Conservation (phyloP, 2,329 filamentous ascomycete genomes). For the Emericellopsis atlantica region DNA sequence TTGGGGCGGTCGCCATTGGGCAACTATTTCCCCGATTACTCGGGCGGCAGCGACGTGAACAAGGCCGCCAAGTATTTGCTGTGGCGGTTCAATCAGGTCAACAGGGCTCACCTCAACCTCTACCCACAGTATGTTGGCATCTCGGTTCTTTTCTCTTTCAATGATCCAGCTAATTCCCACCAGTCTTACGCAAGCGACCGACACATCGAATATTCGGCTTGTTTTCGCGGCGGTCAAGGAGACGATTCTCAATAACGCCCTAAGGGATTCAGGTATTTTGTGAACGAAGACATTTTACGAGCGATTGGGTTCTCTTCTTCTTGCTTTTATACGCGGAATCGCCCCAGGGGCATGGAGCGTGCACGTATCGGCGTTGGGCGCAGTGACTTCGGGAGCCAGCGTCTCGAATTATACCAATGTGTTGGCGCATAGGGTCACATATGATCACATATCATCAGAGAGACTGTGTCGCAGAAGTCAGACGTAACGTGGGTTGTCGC, state of each 20-base stretch:
- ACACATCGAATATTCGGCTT: conserved; percentile 94
- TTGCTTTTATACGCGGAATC: too few species aligned
- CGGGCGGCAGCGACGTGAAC: conserved; percentile 93
- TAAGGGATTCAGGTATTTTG: conserved; percentile 96
- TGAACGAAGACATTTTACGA: conserved; percentile 25
- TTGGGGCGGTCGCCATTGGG: conserved; percentile 76
- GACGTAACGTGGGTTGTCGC: too few species aligned
- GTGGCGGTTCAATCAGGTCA: conserved; percentile 98
- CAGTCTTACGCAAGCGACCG: conserved; percentile 94
- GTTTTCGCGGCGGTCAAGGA: conserved; percentile 98
- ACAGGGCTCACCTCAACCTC: conserved; percentile 86
- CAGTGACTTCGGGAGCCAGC: background rate
- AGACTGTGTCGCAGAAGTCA: too few species aligned
- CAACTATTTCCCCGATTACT: conserved; percentile 97
- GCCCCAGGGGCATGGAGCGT: background rate
- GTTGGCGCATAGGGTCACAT: too few species aligned
- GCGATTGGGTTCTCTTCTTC: background rate
- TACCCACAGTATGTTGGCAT: conserved; percentile 76
- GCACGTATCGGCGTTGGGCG: conserved; percentile 1
- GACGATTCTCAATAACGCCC: conserved; percentile 93
- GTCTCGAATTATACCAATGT: background rate
- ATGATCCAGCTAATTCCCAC: conserved; percentile 6
- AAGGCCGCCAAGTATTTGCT: conserved; percentile 94
- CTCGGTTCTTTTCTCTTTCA: background rate
- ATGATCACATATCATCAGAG: too few species aligned